Percentiles rank a stretch among this genome's conserved stretches.
These are phyloP conservation scores for Chytriomyces confervae DNA, from an alignment of 192 early-diverging fungal species.

Conservation along the genomic window DNA sequence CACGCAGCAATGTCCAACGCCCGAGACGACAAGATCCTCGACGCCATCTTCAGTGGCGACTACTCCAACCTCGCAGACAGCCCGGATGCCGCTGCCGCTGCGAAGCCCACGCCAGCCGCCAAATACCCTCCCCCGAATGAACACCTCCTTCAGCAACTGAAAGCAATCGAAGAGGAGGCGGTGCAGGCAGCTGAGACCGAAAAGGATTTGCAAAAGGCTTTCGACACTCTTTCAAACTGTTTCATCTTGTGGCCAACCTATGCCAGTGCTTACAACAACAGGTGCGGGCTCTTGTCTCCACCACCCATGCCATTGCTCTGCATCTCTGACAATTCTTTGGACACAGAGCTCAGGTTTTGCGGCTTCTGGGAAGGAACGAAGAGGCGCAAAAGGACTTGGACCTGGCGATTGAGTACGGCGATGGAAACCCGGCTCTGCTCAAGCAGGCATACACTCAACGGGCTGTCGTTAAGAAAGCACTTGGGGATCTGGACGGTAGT, in stretches of 20 bases:
- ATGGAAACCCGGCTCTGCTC: constrained; percentile 21
- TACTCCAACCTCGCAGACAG: constrained; percentile 56
- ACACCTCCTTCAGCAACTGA: constrained; percentile 26
- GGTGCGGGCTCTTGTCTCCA: too few relatives aligned
- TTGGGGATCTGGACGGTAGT: constrained; percentile 8
- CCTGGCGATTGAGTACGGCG: constrained; percentile 59
- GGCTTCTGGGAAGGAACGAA: constrained; percentile 48
- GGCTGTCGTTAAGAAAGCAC: constrained; percentile 54
- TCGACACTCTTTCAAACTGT: neutral
- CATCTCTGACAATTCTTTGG: too few relatives aligned
- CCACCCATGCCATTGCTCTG: too few relatives aligned
- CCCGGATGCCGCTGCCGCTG: neutral
- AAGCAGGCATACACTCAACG: constrained; percentile 70
- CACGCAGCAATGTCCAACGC: neutral
- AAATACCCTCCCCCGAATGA: neutral
- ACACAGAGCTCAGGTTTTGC: constrained; percentile 15
- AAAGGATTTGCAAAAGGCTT: constrained; percentile 14
- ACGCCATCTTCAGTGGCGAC: constrained; percentile 32
- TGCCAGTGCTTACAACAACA: constrained; percentile 72
- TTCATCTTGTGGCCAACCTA: constrained; percentile 57
- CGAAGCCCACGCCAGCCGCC: neutral
- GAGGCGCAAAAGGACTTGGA: constrained; percentile 60
- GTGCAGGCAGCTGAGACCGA: constrained; percentile 53
- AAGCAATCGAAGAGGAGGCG: constrained; percentile 48
- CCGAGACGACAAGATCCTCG: constrained; percentile 26